Percentiles rank a stretch among this genome's conserved stretches.
phyloP scores from a whole-genome alignment of 805 yeast genomes.

The Naumovozyma dairenensis region DNA sequence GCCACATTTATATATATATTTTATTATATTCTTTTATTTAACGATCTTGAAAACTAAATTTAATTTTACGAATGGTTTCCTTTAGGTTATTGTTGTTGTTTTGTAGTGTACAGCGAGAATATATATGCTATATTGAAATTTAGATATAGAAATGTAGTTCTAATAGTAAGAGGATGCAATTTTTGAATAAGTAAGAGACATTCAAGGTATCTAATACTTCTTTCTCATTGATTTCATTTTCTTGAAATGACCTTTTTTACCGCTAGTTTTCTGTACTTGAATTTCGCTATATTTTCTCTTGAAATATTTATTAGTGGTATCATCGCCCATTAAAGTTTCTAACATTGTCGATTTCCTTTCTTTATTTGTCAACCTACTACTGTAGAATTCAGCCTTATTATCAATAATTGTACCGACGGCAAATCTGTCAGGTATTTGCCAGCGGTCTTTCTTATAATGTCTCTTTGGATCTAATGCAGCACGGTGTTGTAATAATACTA shows the following conservation, averaged over 20 bases:
- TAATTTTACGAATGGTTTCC: no score
- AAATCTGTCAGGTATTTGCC: slow-evolving; percentile 68
- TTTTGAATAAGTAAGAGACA: no score
- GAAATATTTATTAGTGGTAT: slow-evolving; percentile 62
- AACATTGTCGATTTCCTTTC: slow-evolving; percentile 71
- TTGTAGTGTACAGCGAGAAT: no score
- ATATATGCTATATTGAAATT: no score
- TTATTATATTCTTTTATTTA: no score
- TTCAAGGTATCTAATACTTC: no score
- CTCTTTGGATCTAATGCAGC: slow-evolving; percentile 91
- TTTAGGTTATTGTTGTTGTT: no score
- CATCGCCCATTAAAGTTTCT: slow-evolving; percentile 73
- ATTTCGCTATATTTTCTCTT: slow-evolving; percentile 77
- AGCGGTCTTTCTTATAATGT: slow-evolving; percentile 80
- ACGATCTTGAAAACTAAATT: no score
- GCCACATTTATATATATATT: no score
- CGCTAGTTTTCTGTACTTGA: slow-evolving; percentile 51
- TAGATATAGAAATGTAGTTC: no score
- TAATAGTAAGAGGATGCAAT: no score
- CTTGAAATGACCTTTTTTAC: slow-evolving; percentile 59
- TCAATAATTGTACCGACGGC: slow-evolving; percentile 84
- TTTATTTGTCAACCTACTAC: slow-evolving; percentile 48
- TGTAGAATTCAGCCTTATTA: slow-evolving; percentile 67
- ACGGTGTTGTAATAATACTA: slow-evolving; percentile 72
- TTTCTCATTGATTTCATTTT: slow-evolving; percentile 52